Base-by-base conservation (phyloP, 129 eudicot species). In the Helianthus annuus region DNA sequence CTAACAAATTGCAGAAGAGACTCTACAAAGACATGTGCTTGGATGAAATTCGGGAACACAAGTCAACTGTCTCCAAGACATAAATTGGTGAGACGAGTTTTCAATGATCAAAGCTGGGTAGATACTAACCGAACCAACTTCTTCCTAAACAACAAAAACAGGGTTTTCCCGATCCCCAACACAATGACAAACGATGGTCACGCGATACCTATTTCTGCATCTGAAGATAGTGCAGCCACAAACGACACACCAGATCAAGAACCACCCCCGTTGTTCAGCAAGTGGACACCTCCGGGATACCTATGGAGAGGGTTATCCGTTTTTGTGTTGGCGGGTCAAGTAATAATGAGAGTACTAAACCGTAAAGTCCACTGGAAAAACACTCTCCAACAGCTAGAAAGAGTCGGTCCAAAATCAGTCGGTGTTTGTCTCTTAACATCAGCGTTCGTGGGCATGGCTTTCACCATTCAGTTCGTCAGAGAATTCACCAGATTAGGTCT, bases 371-470 rank as follows among this genome's bases (percentile, higher is more conserved):
- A 94, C 87, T 90, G 97, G 97, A 85, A 63, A 69, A 94, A 94
- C 83, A 90, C 98, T n/a, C 88, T 94, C 66, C 98, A 94, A 79
- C 98, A 94, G 64, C 87, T 94, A 11, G 92, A 90, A 74, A 76
- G 98, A 56, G 98, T 87, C 4, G 98, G 98, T 19, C 98, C 98
- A 15, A 90, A 79, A 72, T 94, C 98, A n/a, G 89, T 94, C 17
- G 98, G 98, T 24, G 98, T 94, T 46, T 90, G 98, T 55, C 83
- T 94, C 14, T 62, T 94, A 53, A 94, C 98, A 52, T 76, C 98
- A 8, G 90, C 98, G 5, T 94, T 94, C 54, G 95, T 94, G 6
- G 98, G 96, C 70, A 94, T 94, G 97, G 98, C 98, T 36, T 94
- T 94, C 76, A 83, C 96, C 2, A 94, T 94, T 71, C 98, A 94